Conservation (phyloP, 116 monocot species). For the Phalaenopsis hybrid region DNA sequence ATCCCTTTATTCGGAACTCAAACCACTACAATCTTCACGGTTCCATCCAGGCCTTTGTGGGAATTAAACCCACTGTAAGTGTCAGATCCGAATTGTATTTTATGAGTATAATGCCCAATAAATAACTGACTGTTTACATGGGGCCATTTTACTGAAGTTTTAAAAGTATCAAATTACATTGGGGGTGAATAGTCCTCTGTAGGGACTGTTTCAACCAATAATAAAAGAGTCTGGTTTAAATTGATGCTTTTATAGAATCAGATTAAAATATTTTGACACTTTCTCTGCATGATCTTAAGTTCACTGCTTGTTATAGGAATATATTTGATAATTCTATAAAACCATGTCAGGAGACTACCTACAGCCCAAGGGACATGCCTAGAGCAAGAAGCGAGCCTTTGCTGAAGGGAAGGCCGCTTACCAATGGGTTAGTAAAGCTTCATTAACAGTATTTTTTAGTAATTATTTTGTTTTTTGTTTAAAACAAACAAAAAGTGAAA, state of each 20-base stretch:
- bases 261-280: neutral
- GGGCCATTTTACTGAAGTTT: too few species aligned
- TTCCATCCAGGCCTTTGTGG: constrained; percentile 20
- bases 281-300: neutral
- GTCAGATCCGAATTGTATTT: neutral
- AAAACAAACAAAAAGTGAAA: neutral
- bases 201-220: too few species aligned
- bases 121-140: too few species aligned
- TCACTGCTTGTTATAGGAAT: neutral
- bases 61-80: constrained; percentile 21
- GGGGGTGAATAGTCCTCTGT: too few species aligned
- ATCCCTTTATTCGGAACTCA: constrained; percentile 34
- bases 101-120: neutral
- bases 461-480: neutral
- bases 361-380: constrained; percentile 14
- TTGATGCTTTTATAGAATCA: too few species aligned
- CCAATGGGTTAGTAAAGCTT: constrained; percentile 12
- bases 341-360: constrained; percentile 15
- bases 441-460: neutral
- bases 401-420: constrained; percentile 16
- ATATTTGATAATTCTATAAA: neutral
- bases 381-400: constrained; percentile 21
- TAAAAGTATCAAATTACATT: too few species aligned
- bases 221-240: too few species aligned
- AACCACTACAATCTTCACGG: constrained; percentile 30